phyloP scores from a whole-genome alignment of 495 filamentous ascomycete species.

The Hypoxylon subgilvum region DNA sequence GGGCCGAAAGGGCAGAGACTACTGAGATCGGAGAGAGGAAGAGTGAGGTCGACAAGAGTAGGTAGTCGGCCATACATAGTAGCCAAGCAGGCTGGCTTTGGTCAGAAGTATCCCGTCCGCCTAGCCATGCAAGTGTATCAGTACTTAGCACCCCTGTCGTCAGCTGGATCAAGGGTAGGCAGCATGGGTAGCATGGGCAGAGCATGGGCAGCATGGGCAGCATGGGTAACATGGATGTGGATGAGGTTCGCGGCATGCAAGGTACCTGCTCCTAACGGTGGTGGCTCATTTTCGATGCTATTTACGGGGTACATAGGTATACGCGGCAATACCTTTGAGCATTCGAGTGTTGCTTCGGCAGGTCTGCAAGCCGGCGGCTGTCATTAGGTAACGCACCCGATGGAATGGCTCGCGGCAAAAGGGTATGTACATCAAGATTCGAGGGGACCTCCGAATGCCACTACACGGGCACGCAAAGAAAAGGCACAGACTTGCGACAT shows the following conservation, averaged over 20 bases:
- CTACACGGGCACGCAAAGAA: too few species aligned
- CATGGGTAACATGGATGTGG: slow-evolving; percentile 7
- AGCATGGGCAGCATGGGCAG: too few species aligned
- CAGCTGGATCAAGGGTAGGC: slow-evolving; percentile 36
- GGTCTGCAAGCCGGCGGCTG: background rate
- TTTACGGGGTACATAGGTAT: slow-evolving; percentile 32
- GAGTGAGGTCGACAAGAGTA: slow-evolving; percentile 23
- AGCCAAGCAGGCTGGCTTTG: slow-evolving; percentile 20
- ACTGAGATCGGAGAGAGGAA: slow-evolving; percentile 22
- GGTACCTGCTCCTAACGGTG: slow-evolving; percentile 32
- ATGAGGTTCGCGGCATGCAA: slow-evolving; percentile 38
- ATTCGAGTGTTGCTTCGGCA: too few species aligned
- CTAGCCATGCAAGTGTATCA: too few species aligned
- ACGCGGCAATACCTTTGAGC: slow-evolving; percentile 18
- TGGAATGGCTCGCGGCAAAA: too few species aligned
- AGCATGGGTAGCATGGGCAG: too few species aligned
- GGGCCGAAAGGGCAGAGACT: slow-evolving; percentile 40
- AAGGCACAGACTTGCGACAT: too few species aligned
- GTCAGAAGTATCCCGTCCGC: slow-evolving; percentile 23
- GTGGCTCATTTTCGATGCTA: slow-evolving; percentile 33
- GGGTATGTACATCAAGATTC: too few species aligned
- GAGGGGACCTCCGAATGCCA: too few species aligned
- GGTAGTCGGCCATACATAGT: slow-evolving; percentile 18
- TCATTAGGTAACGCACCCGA: slow-evolving; percentile 1
- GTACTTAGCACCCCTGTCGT: slow-evolving; percentile 37